Percentiles rank a stretch among this genome's conserved stretches.
Conservation (phyloP, 768 basidiomycete species). For the Termitomyces bulborhizus region DNA sequence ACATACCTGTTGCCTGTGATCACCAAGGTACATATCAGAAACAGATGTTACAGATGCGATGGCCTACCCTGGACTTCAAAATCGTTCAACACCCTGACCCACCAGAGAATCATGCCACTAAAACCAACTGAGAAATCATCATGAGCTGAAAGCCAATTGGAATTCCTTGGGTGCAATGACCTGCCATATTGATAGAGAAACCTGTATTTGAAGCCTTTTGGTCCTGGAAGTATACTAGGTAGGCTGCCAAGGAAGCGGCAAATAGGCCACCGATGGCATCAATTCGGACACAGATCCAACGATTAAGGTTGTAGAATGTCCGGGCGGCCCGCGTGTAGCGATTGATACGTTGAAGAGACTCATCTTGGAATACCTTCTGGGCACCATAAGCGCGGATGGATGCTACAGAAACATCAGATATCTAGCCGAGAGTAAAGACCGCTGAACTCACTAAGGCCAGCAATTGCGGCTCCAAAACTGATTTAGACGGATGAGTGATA, state of each 20-base stretch:
- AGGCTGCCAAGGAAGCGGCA: constrained; percentile 46
- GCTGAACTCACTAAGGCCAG: constrained; percentile 39
- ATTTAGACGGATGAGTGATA: constrained; percentile 1
- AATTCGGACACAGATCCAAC: constrained; percentile 43
- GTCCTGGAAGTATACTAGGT: constrained; percentile 41
- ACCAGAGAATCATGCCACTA: constrained; percentile 47
- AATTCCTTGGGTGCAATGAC: constrained; percentile 20
- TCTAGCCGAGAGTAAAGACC: neutral
- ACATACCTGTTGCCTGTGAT: constrained; percentile 34
- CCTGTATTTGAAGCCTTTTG: constrained; percentile 38
- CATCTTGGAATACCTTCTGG: constrained; percentile 37
- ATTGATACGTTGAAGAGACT: constrained; percentile 48
- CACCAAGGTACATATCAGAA: constrained; percentile 18
- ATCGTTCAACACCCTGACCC: constrained; percentile 35
- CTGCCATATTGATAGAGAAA: constrained; percentile 52
- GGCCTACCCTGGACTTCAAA: constrained; percentile 35
- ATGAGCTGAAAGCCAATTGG: neutral
- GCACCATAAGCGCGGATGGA: constrained; percentile 66
- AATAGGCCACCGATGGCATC: constrained; percentile 55
- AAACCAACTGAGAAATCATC: constrained; percentile 36
- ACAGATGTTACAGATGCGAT: neutral
- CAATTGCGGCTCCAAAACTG: constrained; percentile 49
- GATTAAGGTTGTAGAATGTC: constrained; percentile 48
- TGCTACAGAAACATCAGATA: constrained; percentile 18
- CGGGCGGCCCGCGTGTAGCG: constrained; percentile 39